These are phyloP conservation scores for Mycosarcoma maydis DNA, from an alignment of 1,284 basidiomycete species.

Conservation along the genomic window DNA sequence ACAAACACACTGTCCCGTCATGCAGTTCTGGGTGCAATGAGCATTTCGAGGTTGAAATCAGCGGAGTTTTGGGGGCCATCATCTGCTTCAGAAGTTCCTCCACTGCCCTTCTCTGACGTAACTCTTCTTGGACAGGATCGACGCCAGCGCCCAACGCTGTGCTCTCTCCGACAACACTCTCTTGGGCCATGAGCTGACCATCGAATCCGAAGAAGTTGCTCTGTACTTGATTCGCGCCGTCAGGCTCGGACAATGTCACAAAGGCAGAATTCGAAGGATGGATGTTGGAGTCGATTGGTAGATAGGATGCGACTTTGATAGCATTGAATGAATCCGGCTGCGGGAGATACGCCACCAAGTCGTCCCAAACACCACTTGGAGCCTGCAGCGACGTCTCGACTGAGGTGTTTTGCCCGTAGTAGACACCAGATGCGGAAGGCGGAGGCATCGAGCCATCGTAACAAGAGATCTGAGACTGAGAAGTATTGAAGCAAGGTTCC, in stretches of 20 bases:
- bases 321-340: neutral
- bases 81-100: constrained; percentile 22
- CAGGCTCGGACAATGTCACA: constrained; percentile 15
- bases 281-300: neutral
- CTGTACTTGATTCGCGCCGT: constrained; percentile 9
- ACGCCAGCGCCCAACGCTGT: neutral
- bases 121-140: constrained; percentile 5
- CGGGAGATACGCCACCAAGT: neutral
- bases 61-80: neutral
- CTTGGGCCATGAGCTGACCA: constrained; percentile 18
- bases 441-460: neutral
- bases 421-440: neutral
- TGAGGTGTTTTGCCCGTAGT: neutral
- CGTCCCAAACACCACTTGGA: neutral
- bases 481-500: constrained; percentile 6
- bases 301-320: neutral
- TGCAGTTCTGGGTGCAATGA: neutral
- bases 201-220: constrained; percentile 18
- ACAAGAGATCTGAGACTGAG: neutral
- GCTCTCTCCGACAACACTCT: neutral
- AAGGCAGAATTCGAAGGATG: constrained; percentile 14
- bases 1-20: no score
- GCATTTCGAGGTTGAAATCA: neutral
- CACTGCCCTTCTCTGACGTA: constrained; percentile 15
- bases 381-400: neutral